Base-by-base conservation (phyloP, 768 basidiomycete species). In the Leccinum boreale region DNA sequence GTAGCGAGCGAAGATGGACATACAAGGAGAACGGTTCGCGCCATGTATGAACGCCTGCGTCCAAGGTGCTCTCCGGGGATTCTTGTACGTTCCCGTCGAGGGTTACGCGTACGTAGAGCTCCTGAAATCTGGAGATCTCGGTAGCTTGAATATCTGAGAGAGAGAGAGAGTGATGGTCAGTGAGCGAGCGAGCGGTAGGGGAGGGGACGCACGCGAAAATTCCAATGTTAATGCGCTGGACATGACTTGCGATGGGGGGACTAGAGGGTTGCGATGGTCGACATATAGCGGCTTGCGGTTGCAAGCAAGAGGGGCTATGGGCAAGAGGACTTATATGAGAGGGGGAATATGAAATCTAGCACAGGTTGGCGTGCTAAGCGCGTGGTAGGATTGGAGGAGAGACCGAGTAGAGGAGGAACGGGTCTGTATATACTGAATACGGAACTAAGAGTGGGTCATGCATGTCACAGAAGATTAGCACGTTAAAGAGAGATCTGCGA, bases 301-400 rank as follows among this genome's bases (percentile, higher is more conserved):
- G 62, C 67, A 62, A 63, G 70, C 63, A 29, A 63, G 65, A 65
- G 69, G 70, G 69, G 69, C 67, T 64, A 67, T 65, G 69, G 69
- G 69, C 69, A 71, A 65, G 67, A 65, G 44, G 63, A 61, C 62
- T 67, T 68, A 67, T 70, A 57, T 31, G 54, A 58, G 49, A 50
- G 21, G 61, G 28, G 10, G 57, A 71, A 70, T 71, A 70, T 69
- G 63, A 71, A 70, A 70, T 70, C 69, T 62, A 19, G 59, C 69
- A 70, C 69, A 70, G 69, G 69, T 45, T 62, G 57, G 67, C 67
- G 69, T 70, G 69, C 54, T 58, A 62, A 52, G 62, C 69, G 65
- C 69, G 69, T 70, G 69, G 69, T 61, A 33, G 5, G 49, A 62
- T 55, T 54, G 10, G 57, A 52, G 61, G 50, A 59, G 33, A 33